phyloP scores from a whole-genome alignment of 1,284 basidiomycete genomes.

The Ustilago nuda region DNA sequence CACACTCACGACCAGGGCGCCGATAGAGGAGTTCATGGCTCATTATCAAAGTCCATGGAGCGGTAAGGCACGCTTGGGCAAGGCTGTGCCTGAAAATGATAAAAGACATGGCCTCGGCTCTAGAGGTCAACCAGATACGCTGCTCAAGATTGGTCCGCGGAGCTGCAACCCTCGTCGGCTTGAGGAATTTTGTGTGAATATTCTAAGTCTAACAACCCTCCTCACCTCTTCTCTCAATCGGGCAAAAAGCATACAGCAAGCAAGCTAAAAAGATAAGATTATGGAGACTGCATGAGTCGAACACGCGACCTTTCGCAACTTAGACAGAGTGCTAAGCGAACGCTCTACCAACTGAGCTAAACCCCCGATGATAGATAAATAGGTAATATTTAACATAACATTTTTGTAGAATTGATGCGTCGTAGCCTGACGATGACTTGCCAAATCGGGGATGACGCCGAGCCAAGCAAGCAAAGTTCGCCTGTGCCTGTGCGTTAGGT shows the following conservation, averaged over 20 bases:
- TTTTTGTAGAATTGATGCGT: background rate
- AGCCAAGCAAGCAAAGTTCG: background rate
- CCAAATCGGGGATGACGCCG: slow-evolving; percentile 16
- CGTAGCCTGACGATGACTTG: background rate
- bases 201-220: no score
- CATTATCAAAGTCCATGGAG: no score
- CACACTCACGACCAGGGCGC: no score
- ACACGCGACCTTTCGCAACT: slow-evolving; percentile 59
- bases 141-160: slow-evolving; percentile 2
- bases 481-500: background rate
- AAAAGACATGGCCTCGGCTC: background rate
- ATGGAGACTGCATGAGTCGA: slow-evolving; percentile 56
- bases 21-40: no score
- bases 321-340: slow-evolving; percentile 56
- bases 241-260: background rate
- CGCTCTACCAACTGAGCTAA: slow-evolving; percentile 62
- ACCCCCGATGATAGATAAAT: slow-evolving; percentile 14
- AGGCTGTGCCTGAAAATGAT: slow-evolving; percentile 7
- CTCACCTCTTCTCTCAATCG: no score
- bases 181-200: background rate
- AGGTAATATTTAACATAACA: background rate
- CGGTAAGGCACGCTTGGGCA: background rate
- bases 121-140: background rate
- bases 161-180: background rate
- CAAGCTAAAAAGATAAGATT: slow-evolving; percentile 1